Conservation (phyloP, 352 stramenopile species). For the Phytophthora lateralis region DNA sequence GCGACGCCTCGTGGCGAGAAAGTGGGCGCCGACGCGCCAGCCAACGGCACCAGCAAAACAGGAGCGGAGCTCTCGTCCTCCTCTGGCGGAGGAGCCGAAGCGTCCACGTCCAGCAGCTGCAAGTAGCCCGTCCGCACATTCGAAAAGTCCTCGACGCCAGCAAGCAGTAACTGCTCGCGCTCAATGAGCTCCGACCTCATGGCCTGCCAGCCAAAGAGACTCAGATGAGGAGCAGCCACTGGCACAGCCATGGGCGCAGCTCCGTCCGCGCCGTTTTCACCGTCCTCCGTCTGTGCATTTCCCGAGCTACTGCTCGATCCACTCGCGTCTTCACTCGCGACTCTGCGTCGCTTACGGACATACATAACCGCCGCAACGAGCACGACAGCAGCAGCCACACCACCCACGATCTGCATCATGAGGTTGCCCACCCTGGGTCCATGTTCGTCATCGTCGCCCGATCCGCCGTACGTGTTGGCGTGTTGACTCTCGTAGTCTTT, state of each 20-base stretch:
- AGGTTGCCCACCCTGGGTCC: constrained; percentile 17
- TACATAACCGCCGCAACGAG: constrained; percentile 38
- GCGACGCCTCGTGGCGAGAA: constrained; percentile 29
- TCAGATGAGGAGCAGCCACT: constrained; percentile 30
- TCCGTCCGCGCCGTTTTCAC: constrained; percentile 11
- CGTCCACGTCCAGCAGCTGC: constrained; percentile 57
- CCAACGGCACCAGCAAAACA: constrained; percentile 35
- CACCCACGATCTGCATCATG: constrained; percentile 35
- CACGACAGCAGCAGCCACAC: constrained; percentile 36
- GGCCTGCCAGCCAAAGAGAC: constrained; percentile 59
- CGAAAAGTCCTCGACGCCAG: constrained; percentile 51
- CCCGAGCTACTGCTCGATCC: constrained; percentile 10
- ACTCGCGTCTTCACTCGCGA: constrained; percentile 7
- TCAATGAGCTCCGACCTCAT: constrained; percentile 54
- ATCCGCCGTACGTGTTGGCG: constrained; percentile 31
- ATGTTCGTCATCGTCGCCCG: constrained; percentile 6
- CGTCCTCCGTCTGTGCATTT: constrained; percentile 11
- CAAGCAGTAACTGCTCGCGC: constrained; percentile 52
- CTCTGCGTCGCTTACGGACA: constrained; percentile 22
- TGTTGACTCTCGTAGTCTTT: constrained; percentile 33
- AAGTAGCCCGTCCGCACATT: constrained; percentile 48
- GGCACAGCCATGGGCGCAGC: constrained; percentile 20
- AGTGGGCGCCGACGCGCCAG: constrained; percentile 42
- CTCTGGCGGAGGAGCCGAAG: constrained; percentile 35
- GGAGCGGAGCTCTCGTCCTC: constrained; percentile 42